Conservation (phyloP, 805 yeast genomes). For the Sporopachydermia lactativora region DNA sequence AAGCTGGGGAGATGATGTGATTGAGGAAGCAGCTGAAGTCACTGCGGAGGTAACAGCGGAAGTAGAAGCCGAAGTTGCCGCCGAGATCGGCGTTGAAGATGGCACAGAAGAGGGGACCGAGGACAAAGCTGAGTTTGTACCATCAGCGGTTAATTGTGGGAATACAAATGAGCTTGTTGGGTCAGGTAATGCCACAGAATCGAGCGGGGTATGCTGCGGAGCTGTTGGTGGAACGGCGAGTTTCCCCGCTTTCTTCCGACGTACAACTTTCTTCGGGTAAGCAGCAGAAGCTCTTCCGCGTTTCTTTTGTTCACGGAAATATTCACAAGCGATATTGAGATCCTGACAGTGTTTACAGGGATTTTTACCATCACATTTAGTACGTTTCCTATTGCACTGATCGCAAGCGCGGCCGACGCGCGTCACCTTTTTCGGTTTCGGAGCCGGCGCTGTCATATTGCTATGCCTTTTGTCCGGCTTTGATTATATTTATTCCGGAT, state of each 20-base stretch:
- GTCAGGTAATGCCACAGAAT: neutral
- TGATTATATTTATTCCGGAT: neutral
- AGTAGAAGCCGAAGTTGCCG: neutral
- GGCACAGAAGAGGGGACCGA: no score
- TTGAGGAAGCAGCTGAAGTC: neutral
- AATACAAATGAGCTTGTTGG: no score
- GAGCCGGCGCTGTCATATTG: neutral
- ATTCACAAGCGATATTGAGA: slow-evolving; percentile 14
- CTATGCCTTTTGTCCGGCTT: neutral
- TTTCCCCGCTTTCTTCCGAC: slow-evolving; percentile 10
- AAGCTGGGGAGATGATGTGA: neutral
- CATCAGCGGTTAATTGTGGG: no score
- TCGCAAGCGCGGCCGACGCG: slow-evolving; percentile 28
- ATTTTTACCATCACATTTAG: slow-evolving; percentile 31
- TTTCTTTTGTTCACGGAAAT: slow-evolving; percentile 16
- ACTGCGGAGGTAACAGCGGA: neutral
- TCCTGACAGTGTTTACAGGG: slow-evolving; percentile 31
- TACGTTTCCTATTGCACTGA: slow-evolving; percentile 29
- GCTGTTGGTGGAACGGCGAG: no score
- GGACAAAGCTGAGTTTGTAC: no score
- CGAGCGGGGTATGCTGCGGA: no score
- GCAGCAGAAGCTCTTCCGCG: slow-evolving; percentile 18
- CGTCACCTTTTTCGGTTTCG: neutral
- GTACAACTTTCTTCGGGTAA: slow-evolving; percentile 16
- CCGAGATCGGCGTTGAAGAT: neutral